Base-by-base conservation (phyloP, 768 basidiomycete species). In the Calvatia gigantea region DNA sequence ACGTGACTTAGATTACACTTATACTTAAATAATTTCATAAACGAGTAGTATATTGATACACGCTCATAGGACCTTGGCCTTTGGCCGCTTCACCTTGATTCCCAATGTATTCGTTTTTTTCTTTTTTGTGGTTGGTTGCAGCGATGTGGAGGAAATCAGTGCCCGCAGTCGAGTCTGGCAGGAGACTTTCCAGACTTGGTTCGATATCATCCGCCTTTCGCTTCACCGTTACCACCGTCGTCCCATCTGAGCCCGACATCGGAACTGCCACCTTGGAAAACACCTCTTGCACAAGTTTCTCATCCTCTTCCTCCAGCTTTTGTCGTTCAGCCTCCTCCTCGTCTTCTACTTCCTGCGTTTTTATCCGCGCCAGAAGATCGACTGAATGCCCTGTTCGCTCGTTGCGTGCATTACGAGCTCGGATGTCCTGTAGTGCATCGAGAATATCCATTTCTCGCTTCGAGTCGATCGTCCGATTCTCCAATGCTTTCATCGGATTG, bases 371-470 rank as follows among this genome's bases (percentile, higher is more conserved):
- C 19, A 85, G 59, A 37, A 96, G 68, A 63, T 91, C 87, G 7
- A 85, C 85, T 0, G 82, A 73, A 39, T 91, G 82, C 14, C 90
- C 94, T 19, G 92, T 75, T 28, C 93, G 79, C 62, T 98, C 96
- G 61, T 93, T 92, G 54, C 94, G 81, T 2, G 92, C 88, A 67
- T 94, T 94, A 51, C 86, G 77, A 9, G 89, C 89, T 51, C 91
- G 79, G 57, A 94, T 92, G 59, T 98, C 95, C 67, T 97, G 94
- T 56, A 99, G 76, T 11, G 93, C 93, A 67, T 99, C 97, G 62
- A 98, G 80, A 52, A 96, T 89, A 65, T 98, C 97, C 97, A 99
- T 99, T 73, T 98, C 96, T 49, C 95, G 83, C 70, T 96, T 94
- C 31, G 91, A 91, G 72, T 96, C 92, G 41, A 85, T 77, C 31